A percentile compares a stretch with the other conserved stretches of the same genome.
These are phyloP conservation scores for Hondaea fermentalgiana DNA, from an alignment of 108 stramenopile genomes.

Conservation along the genomic window DNA sequence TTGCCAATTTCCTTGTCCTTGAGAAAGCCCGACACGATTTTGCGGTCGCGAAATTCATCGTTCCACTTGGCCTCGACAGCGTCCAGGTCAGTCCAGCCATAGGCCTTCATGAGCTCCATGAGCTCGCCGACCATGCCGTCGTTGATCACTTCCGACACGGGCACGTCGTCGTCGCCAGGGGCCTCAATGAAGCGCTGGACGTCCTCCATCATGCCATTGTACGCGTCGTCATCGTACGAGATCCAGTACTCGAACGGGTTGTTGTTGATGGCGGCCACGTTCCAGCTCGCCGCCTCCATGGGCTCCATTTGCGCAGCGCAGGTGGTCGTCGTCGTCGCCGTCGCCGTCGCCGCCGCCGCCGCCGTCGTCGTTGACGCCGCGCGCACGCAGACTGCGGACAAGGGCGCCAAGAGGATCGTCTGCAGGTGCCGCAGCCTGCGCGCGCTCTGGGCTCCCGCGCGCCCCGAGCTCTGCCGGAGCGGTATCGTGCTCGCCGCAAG, in stretches of 20 bases:
- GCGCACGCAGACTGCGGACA: too few relatives aligned
- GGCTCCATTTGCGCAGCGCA: background rate
- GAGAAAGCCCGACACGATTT: conserved; percentile 72
- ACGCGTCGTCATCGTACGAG: conserved; percentile 67
- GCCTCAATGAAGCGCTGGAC: conserved; percentile 68
- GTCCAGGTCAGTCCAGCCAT: conserved; percentile 52
- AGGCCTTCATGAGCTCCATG: conserved; percentile 46
- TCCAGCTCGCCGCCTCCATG: conserved; percentile 60
- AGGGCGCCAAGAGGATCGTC: too few relatives aligned
- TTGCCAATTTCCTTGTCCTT: conserved; percentile 68
- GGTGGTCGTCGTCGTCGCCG: background rate
- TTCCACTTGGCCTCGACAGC: conserved; percentile 56
- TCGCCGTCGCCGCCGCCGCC: too few relatives aligned
- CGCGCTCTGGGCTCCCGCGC: too few relatives aligned
- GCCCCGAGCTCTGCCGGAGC: too few relatives aligned
- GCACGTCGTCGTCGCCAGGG: conserved; percentile 70
- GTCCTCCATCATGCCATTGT: conserved; percentile 69
- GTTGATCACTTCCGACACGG: conserved; percentile 68
- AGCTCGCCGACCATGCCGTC: conserved; percentile 70
- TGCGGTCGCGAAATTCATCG: conserved; percentile 66
- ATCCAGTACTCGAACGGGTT: conserved; percentile 79
- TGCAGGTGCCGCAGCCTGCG: too few relatives aligned
- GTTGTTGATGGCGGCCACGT: conserved; percentile 82
- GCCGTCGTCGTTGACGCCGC: too few relatives aligned
- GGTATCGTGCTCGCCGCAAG: too few relatives aligned